phyloP scores from a whole-genome alignment of 129 eudicot genomes.

The Escallonia herrerae region DNA sequence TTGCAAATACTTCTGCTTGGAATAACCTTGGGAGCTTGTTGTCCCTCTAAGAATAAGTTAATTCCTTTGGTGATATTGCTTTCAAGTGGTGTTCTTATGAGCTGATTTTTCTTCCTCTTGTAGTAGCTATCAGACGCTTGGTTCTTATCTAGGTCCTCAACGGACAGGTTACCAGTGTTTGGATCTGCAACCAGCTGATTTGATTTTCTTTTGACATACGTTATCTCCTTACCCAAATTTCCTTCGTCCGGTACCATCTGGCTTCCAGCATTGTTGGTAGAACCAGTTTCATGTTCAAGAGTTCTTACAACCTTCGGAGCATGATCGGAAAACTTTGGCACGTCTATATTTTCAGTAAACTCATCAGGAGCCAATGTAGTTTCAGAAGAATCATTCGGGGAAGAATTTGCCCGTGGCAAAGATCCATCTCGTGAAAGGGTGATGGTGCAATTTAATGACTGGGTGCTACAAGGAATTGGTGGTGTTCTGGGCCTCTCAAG shows the following conservation, averaged over 20 bases:
- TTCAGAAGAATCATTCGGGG: slow-evolving; percentile 18
- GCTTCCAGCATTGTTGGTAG: slow-evolving; percentile 25
- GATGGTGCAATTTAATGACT: slow-evolving; percentile 23
- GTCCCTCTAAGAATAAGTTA: slow-evolving; percentile 17
- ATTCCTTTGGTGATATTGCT: slow-evolving; percentile 15
- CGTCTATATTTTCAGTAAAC: slow-evolving; percentile 8
- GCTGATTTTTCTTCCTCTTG: slow-evolving; percentile 78
- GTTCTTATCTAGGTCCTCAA: slow-evolving; percentile 34
- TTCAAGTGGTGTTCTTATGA: slow-evolving; percentile 48
- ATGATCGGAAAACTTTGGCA: slow-evolving; percentile 20
- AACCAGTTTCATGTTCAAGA: slow-evolving; percentile 30
- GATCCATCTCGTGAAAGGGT: slow-evolving; percentile 21
- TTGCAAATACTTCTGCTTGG: slow-evolving; percentile 26
- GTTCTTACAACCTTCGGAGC: slow-evolving; percentile 11
- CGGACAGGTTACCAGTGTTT: slow-evolving; percentile 22
- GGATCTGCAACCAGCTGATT: slow-evolving; percentile 85
- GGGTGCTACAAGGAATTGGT: slow-evolving; percentile 22
- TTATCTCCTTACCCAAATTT: slow-evolving; percentile 36
- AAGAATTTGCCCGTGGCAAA: slow-evolving; percentile 27
- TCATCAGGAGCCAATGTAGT: slow-evolving; percentile 21
- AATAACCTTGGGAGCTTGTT: slow-evolving; percentile 21
- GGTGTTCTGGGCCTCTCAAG: slow-evolving; percentile 52
- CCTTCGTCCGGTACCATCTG: slow-evolving; percentile 41
- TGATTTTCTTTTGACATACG: slow-evolving; percentile 68
- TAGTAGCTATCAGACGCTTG: slow-evolving; percentile 60